Conservation (phyloP, 1,284 basidiomycete species). For the Apiotrichum sp. region DNA sequence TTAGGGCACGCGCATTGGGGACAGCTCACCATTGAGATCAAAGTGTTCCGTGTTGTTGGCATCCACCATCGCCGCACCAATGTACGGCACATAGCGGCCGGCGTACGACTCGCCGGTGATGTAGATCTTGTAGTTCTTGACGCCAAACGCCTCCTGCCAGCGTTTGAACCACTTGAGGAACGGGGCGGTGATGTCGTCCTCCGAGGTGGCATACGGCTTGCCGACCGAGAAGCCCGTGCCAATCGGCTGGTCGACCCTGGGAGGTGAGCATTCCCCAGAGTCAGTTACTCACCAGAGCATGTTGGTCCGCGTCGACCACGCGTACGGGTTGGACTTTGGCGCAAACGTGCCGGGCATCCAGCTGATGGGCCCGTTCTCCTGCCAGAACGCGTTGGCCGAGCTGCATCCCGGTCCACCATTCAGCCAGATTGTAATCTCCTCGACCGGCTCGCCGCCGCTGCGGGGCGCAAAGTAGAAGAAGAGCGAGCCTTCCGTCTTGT, state of each 20-base stretch:
- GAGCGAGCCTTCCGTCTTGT: slow-evolving; percentile 2
- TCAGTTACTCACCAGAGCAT: slow-evolving; percentile 22
- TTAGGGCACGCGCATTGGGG: too few relatives aligned
- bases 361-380: slow-evolving; percentile 73
- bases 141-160: slow-evolving; percentile 19
- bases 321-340: slow-evolving; percentile 62
- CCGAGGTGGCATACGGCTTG: slow-evolving; percentile 54
- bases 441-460: slow-evolving; percentile 13
- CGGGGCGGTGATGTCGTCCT: slow-evolving; percentile 38
- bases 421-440: slow-evolving; percentile 29
- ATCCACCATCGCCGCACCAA: slow-evolving; percentile 32
- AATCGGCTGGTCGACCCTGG: slow-evolving; percentile 60
- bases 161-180: slow-evolving; percentile 31
- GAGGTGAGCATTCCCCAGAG: background rate
- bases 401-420: slow-evolving; percentile 52
- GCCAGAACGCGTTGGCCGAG: slow-evolving; percentile 66
- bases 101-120: slow-evolving; percentile 42
- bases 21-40: slow-evolving; percentile 7
- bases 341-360: slow-evolving; percentile 63
- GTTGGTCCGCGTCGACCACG: slow-evolving; percentile 65
- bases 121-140: slow-evolving; percentile 27
- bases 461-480: slow-evolving; percentile 24
- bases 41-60: slow-evolving; percentile 20
- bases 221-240: slow-evolving; percentile 76
- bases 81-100: slow-evolving; percentile 47